Evolutionary conservation across 75 land plant species (phyloP), one percentile per base, ranked within the genome.

Genomic region (Pinus taeda): DNA sequence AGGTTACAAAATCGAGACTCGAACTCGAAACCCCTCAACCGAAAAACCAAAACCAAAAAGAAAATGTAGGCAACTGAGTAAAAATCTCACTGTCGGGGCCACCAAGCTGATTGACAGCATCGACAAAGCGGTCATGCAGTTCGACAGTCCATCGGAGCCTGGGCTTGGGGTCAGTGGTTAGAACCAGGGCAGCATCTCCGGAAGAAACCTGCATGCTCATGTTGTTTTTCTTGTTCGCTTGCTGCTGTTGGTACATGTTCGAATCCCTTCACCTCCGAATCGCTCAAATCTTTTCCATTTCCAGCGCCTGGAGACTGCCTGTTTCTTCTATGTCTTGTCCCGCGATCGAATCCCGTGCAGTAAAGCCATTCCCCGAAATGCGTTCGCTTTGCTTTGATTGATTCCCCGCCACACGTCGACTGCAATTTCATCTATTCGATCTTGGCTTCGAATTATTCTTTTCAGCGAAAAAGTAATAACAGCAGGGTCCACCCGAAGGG

Each of bases 151-250:
- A 85, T 14, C 84, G 74, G 8, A 85, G 81, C 26, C 87, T 63
- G 45, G 87, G 87, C 57, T 85, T 85, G 1, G 87, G 81, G 33
- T 85, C 87, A n/a, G 87, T 82, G 15, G 87, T 78, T 42, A 82
- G 84, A 30, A 82, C 84, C 30, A 85, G 74, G 14, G 81, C 77
- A 55, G 62, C 55, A 73, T 66, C 78, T 69, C 59, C 74, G 55
- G 36, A 75, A 73, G 74, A 56, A 45, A 69, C 71, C 53, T 49
- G 53, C 71, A 69, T 69, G 71, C 42, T 69, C 71, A 69, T 69
- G 53, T 69, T 69, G 53, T 69, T 69, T 45, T 69, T 69, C 71
- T 69, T 69, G 20, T 69, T 69, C 39, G 71, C 24, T 29, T 26
- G 36, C 14, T 56, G 45, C 74, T 60, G 62, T 21, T 21, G 62